These are phyloP conservation scores for Massarina eburnea DNA, from an alignment of 2,329 filamentous ascomycete species.

Conservation along the genomic window DNA sequence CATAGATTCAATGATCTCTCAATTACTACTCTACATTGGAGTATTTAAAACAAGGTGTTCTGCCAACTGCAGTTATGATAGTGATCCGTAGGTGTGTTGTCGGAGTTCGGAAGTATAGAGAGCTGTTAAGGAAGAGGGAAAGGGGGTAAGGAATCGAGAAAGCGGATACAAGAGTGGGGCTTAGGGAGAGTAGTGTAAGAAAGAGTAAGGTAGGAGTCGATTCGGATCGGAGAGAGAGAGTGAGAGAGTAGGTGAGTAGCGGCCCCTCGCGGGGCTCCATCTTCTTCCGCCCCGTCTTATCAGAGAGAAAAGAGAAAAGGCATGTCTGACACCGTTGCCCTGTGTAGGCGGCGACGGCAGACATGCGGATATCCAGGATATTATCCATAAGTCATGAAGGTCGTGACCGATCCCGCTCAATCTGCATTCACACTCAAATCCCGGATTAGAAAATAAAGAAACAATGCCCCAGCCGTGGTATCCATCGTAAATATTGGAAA, in stretches of 20 bases:
- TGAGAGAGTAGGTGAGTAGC: constrained; percentile 1
- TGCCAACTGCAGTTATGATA: constrained; percentile 17
- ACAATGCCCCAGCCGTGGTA: constrained; percentile 36
- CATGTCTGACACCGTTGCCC: constrained; percentile 20
- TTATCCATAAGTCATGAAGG: constrained; percentile 47
- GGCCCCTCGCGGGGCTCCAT: constrained; percentile 1
- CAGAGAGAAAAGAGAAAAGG: constrained; percentile 31
- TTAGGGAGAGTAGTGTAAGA: constrained; percentile 8
- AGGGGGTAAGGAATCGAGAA: not conserved
- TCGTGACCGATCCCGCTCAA: constrained; percentile 47
- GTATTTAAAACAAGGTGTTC: constrained; percentile 11
- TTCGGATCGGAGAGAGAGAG: not conserved
- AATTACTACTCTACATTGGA: constrained; percentile 21
- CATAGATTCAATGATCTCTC: not conserved
- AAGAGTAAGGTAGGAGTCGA: not conserved
- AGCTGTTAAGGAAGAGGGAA: constrained; percentile 1
- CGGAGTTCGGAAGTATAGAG: constrained; percentile 2
- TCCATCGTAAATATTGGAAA: constrained; percentile 27
- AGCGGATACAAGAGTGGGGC: constrained; percentile 4
- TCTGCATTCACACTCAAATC: constrained; percentile 32
- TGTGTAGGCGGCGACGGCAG: constrained; percentile 33
- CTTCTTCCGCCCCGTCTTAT: constrained; percentile 6
- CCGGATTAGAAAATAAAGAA: constrained; percentile 31
- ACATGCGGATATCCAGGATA: constrained; percentile 29
- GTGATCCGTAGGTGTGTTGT: not conserved